phyloP scores from a whole-genome alignment of 805 yeast species.

The Candida sonorensis region DNA sequence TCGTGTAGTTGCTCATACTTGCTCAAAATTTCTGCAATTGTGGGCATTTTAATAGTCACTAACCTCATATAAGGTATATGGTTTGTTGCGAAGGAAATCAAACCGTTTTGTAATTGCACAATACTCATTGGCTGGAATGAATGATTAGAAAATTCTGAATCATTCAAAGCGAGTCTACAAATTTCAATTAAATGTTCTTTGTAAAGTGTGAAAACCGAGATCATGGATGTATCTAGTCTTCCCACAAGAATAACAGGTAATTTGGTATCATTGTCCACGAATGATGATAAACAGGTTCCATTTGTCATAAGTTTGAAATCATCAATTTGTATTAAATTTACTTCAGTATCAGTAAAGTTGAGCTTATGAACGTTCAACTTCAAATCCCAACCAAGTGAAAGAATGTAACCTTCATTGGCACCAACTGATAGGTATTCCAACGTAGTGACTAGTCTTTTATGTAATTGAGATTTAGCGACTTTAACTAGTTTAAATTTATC shows the following conservation, averaged over 20 bases:
- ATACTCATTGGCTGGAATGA: slow-evolving; percentile 54
- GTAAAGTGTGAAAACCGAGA: slow-evolving; percentile 35
- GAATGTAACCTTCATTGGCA: slow-evolving; percentile 28
- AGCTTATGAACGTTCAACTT: slow-evolving; percentile 32
- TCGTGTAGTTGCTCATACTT: slow-evolving; percentile 4
- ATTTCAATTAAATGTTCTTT: slow-evolving; percentile 26
- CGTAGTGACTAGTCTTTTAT: slow-evolving; percentile 24
- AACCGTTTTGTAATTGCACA: slow-evolving; percentile 19
- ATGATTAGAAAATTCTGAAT: slow-evolving; percentile 62
- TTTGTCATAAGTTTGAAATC: slow-evolving; percentile 36
- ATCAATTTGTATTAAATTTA: slow-evolving; percentile 14
- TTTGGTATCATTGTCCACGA: slow-evolving; percentile 8
- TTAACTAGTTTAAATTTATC: slow-evolving; percentile 4
- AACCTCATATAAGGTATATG: slow-evolving; percentile 74
- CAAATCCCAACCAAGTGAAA: slow-evolving; percentile 58
- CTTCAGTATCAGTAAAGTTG: slow-evolving; percentile 5
- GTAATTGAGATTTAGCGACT: slow-evolving; percentile 17
- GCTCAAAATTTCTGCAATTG: slow-evolving; percentile 13
- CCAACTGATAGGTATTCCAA: slow-evolving; percentile 11
- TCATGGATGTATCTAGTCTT: slow-evolving; percentile 50
- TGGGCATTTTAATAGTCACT: slow-evolving; percentile 44
- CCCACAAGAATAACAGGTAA: slow-evolving; percentile 44
- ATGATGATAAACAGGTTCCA: slow-evolving; percentile 44
- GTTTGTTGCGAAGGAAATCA: slow-evolving; percentile 62
- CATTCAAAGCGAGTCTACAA: slow-evolving; percentile 55